phyloP scores from a whole-genome alignment of 495 filamentous ascomycete genomes.

The Jackrogersella minutella region DNA sequence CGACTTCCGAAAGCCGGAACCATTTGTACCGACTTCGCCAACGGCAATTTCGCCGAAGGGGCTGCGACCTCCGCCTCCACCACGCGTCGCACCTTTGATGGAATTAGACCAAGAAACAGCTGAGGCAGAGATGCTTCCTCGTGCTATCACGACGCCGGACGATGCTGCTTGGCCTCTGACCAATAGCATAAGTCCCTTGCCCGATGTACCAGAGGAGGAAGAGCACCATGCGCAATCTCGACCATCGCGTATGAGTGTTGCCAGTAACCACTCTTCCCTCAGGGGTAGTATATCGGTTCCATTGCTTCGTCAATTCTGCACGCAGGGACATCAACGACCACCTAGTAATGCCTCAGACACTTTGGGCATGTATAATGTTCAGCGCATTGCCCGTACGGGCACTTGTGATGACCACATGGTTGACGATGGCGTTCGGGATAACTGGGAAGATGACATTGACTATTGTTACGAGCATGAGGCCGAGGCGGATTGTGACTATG shows the following conservation, averaged over 20 bases:
- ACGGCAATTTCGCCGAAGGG: constrained; percentile 19
- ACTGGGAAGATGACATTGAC: constrained; percentile 95
- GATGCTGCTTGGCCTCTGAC: constrained; percentile 59
- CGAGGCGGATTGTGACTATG: constrained; percentile 89
- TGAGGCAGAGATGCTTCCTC: constrained; percentile 36
- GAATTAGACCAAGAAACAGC: constrained; percentile 46
- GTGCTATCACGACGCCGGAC: constrained; percentile 58
- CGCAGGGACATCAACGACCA: constrained; percentile 45
- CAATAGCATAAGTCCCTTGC: constrained; percentile 59
- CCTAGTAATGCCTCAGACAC: constrained; percentile 58
- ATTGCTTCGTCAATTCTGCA: constrained; percentile 51
- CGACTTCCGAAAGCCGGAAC: constrained; percentile 52
- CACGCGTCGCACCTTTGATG: constrained; percentile 38
- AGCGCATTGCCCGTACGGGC: constrained; percentile 42
- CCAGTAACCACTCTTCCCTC: constrained; percentile 53
- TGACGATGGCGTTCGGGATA: constrained; percentile 56
- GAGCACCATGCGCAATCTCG: constrained; percentile 53
- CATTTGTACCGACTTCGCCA: constrained; percentile 42
- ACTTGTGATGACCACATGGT: constrained; percentile 48
- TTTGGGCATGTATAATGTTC: constrained; percentile 49
- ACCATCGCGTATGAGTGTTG: constrained; percentile 49
- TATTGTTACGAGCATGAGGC: constrained; percentile 92
- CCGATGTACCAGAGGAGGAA: constrained; percentile 79
- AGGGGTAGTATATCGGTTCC: constrained; percentile 58
- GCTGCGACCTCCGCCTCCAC: constrained; percentile 38